Base-by-base conservation (phyloP, 768 basidiomycete species). In the Boletus vermiculosoides region DNA sequence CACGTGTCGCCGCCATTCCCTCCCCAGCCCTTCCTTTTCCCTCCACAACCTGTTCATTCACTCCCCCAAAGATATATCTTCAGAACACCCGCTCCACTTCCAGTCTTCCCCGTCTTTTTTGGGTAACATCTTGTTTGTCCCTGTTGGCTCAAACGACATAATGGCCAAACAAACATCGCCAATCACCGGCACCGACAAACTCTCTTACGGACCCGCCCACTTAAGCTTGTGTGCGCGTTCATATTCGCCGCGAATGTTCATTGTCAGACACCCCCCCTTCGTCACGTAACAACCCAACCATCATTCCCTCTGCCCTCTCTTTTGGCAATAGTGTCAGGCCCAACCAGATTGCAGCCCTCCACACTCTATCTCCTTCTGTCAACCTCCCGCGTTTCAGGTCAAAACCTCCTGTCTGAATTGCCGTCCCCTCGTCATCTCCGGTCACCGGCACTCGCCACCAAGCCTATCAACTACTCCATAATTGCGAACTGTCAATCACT, bases 221-320 rank as follows among this genome's bases (percentile, higher is more conserved):
- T 34, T 33, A 30, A 5, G 31, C 31, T 31, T 37, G 42, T 36
- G 22, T 22, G 4, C 8, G 25, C 40, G 5, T 30, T 10, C 45
- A 20, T 56, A 56, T 34, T 57, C 46, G 46, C 55, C 57, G 57
- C 41, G 42, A 34, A 49, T 57, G 9, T 36, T 52, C 31, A 55
- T 55, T 54, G 16, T 20, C 15, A 30, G 45, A 46, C n/a, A n/a
- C 4, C 46, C 15, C 13, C 28, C 28, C 20, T 9, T 9, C 22
- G 1, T 36, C 33, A 25, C 48, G 22, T 36, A 34, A 34, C 22
- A 8, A 22, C 41, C 4, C 13, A 12, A 18, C 36, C 39, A 39
- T 39, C n/a, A n/a, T 40, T 33, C 46, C 8, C 5, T 22, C n/a
- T 34, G 0, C 47, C 15, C 2, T 13, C 39, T 7, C 30, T 16